Evolutionary conservation across 2,329 filamentous ascomycete genomes (phyloP).

Genomic region (Alternaria consortialis): DNA sequence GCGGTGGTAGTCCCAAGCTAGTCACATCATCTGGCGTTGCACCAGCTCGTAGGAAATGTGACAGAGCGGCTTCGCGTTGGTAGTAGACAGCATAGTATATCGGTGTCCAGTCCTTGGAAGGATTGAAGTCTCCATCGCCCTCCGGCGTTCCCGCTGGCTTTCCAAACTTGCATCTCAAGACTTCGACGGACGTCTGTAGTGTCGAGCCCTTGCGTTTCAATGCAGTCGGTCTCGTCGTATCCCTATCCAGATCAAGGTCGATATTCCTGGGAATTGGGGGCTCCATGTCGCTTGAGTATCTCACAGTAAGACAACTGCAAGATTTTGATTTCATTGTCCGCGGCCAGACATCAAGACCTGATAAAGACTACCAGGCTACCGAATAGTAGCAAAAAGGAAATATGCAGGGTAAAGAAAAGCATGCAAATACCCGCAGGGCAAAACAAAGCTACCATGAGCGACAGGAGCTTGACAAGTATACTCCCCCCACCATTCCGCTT

Average conservation of each 20-base stretch:
- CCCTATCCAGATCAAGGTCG: slow-evolving; percentile 24
- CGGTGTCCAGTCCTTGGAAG: slow-evolving; percentile 43
- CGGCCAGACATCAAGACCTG: slow-evolving; percentile 9
- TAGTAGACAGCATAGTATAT: slow-evolving; percentile 43
- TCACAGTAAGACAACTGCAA: slow-evolving; percentile 27
- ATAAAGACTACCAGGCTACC: slow-evolving; percentile 5
- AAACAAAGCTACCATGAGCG: slow-evolving; percentile 2
- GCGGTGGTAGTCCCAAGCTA: slow-evolving; percentile 32
- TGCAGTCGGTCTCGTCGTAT: slow-evolving; percentile 8
- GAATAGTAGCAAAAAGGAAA: slow-evolving; percentile 3
- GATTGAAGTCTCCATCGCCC: slow-evolving; percentile 18
- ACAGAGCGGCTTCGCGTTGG: slow-evolving; percentile 44
- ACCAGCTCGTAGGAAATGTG: slow-evolving; percentile 41
- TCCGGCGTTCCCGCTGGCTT: slow-evolving; percentile 24
- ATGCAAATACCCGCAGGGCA: background rate
- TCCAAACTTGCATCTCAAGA: slow-evolving; percentile 43
- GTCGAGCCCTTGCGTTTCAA: slow-evolving; percentile 35
- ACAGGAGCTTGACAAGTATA: slow-evolving; percentile 15
- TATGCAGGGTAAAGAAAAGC: slow-evolving; percentile 10
- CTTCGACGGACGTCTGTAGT: slow-evolving; percentile 43
- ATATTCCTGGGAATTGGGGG: slow-evolving; percentile 27
- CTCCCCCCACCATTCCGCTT: slow-evolving; percentile 8
- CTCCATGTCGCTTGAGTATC: slow-evolving; percentile 23
- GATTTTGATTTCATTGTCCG: slow-evolving; percentile 26
- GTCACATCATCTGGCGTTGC: slow-evolving; percentile 38